Evolutionary conservation across 352 stramenopile species (phyloP).

Genomic region (Aphanomyces astaci): DNA sequence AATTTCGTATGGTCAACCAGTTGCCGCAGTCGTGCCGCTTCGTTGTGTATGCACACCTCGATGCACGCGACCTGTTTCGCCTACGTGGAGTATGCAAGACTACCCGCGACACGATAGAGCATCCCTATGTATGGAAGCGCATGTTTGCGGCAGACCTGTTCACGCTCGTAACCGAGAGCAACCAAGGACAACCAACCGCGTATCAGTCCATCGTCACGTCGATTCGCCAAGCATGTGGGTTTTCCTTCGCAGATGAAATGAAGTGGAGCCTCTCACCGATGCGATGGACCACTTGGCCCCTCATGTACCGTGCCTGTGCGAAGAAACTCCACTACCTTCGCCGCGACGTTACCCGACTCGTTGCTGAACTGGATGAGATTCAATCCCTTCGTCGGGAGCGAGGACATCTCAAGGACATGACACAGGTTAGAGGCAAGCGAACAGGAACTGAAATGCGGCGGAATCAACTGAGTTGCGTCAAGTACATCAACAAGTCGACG

Average conservation of each 20-base stretch:
- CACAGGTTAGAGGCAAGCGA: conserved; percentile 1
- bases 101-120: not conserved
- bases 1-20: not conserved
- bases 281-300: conserved; percentile 13
- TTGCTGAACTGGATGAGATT: not conserved
- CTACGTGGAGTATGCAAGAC: not conserved
- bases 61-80: not conserved
- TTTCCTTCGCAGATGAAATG: not conserved
- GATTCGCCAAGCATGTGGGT: not conserved
- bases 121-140: not conserved
- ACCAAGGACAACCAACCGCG: not conserved
- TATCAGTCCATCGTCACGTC: not conserved
- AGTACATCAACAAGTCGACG: conserved; percentile 22
- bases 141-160: not conserved
- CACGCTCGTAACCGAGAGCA: not conserved
- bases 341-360: not conserved
- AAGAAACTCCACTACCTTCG: not conserved
- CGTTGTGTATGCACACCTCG: conserved; percentile 10
- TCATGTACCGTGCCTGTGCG: conserved; percentile 20
- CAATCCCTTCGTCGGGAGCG: conserved; percentile 8
- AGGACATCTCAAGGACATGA: conserved; percentile 2
- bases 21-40: conserved; percentile 4
- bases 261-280: conserved; percentile 16
- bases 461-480: conserved; percentile 17
- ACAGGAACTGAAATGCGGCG: conserved; percentile 8